Evolutionary conservation across 2,329 filamentous ascomycete species (phyloP), one percentile per base, ranked within the genome.

Genomic region (Shiraia sp.): DNA sequence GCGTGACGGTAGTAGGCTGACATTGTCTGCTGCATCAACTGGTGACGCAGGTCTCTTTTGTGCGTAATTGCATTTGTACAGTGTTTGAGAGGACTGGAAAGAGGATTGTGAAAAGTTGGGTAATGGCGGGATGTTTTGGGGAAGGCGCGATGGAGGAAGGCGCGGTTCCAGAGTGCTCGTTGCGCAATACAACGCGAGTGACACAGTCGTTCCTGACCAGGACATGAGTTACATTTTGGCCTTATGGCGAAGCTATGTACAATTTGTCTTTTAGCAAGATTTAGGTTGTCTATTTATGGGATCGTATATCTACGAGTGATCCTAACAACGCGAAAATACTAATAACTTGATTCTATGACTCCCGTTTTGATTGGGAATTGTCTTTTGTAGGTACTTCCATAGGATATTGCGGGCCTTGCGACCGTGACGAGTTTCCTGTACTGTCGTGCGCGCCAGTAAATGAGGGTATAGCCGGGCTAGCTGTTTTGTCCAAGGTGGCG

Each of bases 401-500:
- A 8, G 19, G 8, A 22, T 22, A 22, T 22, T 22, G 19, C 19
- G 19, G 8, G 19, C 19, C 19, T 22, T 22, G 19, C 8, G 19
- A 5, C 4, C 19, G 32, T 15, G 26, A 27, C 12, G 10, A 37
- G 8, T 22, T 22, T 8, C 19, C 19, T 22, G 8, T 8, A 22
- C 19, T 22, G 19, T 22, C 33, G 42, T 16, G 16, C 29, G 32
- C 23, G 30, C 56, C 45, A 22, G 55, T 48, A 22, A 57, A 39
- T 8, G 59, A 54, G 27, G 53, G 49, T 30, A 55, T 59, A 5
- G 45, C 35, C n/a, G 60, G 40, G 31, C 57, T 55, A 19, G 78
- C 77, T 2, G 82, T 81, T 71, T 95, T 93, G 66, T 96, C 90
- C 61, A 87, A 90, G 51, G 76, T 82, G 32, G 85, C 85, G 47